Evolutionary conservation across 345 rosid species (phyloP).

Genomic region (Xanthoceras sorbifolium): DNA sequence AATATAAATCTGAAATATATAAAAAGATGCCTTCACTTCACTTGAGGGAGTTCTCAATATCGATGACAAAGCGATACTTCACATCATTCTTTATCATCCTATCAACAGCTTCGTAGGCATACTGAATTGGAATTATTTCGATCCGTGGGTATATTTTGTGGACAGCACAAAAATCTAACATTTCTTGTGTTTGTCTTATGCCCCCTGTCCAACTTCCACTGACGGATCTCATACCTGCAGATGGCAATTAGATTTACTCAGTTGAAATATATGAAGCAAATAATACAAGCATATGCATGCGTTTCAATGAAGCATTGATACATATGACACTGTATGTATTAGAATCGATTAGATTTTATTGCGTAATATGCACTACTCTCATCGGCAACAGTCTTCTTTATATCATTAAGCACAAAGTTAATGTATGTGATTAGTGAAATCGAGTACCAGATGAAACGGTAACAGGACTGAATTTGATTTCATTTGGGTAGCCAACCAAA

Average conservation of each 20-base stretch:
- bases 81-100: constrained; percentile 37
- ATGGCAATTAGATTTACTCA: no score
- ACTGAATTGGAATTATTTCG: constrained; percentile 37
- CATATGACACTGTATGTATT: no score
- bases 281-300: no score
- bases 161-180: constrained; percentile 40
- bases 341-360: no score
- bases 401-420: no score
- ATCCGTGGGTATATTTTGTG: constrained; percentile 35
- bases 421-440: no score
- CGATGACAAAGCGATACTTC: constrained; percentile 41
- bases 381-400: no score
- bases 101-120: constrained; percentile 40
- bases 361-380: no score
- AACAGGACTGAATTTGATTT: constrained; percentile 36
- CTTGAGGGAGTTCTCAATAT: constrained; percentile 35
- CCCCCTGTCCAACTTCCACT: constrained; percentile 39
- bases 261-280: no score
- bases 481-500: constrained; percentile 39
- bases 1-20: no score
- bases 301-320: no score
- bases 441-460: constrained; percentile 7
- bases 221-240: constrained; percentile 28
- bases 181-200: constrained; percentile 35
- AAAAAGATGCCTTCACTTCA: not conserved